phyloP scores from a whole-genome alignment of 331 rosid genomes.

The Pyracantha coccinea region DNA sequence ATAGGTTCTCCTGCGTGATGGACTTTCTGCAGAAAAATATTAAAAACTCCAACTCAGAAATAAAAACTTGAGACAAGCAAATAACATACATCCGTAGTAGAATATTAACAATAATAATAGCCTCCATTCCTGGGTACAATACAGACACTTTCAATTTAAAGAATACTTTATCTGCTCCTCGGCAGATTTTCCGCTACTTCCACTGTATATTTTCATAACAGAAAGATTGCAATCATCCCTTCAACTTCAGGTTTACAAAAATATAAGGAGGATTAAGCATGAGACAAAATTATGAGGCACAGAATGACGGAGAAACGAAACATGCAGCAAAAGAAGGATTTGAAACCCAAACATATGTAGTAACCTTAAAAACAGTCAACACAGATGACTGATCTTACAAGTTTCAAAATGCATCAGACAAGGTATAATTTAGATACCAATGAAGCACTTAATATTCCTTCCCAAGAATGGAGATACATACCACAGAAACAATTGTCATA shows the following conservation, averaged over 20 bases:
- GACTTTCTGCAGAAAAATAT: constrained; percentile 60
- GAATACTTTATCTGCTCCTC: background rate
- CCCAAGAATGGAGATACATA: background rate
- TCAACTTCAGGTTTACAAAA: background rate
- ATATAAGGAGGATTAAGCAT: background rate
- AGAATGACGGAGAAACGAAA: background rate
- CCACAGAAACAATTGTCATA: too few species aligned
- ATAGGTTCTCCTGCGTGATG: constrained; percentile 84
- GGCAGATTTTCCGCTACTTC: background rate
- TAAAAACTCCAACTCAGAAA: background rate
- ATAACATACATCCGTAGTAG: too few species aligned
- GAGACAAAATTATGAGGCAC: background rate
- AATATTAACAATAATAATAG: background rate
- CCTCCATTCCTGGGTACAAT: background rate
- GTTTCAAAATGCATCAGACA: background rate
- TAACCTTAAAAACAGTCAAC: background rate
- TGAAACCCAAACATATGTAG: background rate
- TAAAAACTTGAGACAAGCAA: too few species aligned
- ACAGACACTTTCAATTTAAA: background rate
- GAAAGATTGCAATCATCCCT: background rate
- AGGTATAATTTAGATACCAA: background rate
- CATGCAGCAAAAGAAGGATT: background rate
- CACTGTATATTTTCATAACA: background rate
- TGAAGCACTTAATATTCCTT: background rate
- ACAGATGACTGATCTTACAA: background rate